Conservation (phyloP, 768 basidiomycete species). For the Astraeus odoratus region DNA sequence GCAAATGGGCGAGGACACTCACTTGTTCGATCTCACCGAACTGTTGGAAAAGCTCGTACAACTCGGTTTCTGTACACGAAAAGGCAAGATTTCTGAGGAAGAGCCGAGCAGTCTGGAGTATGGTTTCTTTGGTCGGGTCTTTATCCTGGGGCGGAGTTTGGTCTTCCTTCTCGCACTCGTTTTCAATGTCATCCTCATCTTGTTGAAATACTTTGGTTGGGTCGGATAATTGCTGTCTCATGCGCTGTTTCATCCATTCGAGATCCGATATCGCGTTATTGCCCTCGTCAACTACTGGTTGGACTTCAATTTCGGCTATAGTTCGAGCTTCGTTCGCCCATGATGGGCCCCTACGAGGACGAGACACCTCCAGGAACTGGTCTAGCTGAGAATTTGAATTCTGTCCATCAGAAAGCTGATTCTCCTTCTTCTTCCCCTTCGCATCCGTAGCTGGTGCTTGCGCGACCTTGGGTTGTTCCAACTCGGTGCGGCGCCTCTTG, state of each 20-base stretch:
- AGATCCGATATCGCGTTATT: slow-evolving; percentile 50
- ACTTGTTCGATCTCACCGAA: slow-evolving; percentile 80
- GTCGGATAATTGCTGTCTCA: slow-evolving; percentile 38
- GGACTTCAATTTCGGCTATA: background rate
- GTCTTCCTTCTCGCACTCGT: slow-evolving; percentile 5
- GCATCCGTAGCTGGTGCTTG: slow-evolving; percentile 1
- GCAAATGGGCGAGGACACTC: slow-evolving; percentile 19
- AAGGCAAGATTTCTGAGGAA: slow-evolving; percentile 97
- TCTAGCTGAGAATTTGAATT: slow-evolving; percentile 40
- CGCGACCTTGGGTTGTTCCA: slow-evolving; percentile 4
- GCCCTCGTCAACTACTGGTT: slow-evolving; percentile 8
- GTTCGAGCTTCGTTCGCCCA: slow-evolving; percentile 49
- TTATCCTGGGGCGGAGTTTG: slow-evolving; percentile 7
- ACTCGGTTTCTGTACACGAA: slow-evolving; percentile 66
- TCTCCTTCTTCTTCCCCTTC: slow-evolving; percentile 19
- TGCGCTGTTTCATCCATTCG: slow-evolving; percentile 69
- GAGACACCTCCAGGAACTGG: slow-evolving; percentile 73
- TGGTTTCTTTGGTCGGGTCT: slow-evolving; percentile 39
- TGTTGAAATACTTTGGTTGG: slow-evolving; percentile 53
- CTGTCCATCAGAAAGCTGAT: slow-evolving; percentile 2
- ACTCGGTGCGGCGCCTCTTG: slow-evolving; percentile 54
- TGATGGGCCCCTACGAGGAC: slow-evolving; percentile 53
- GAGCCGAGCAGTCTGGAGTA: slow-evolving; percentile 69
- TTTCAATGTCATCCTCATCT: slow-evolving; percentile 47
- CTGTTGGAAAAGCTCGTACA: slow-evolving; percentile 53